A percentile compares a stretch with the other conserved stretches of the same genome.
Evolutionary conservation across 2,329 filamentous ascomycete genomes (phyloP).

Genomic region (Akanthomyces lecanii): DNA sequence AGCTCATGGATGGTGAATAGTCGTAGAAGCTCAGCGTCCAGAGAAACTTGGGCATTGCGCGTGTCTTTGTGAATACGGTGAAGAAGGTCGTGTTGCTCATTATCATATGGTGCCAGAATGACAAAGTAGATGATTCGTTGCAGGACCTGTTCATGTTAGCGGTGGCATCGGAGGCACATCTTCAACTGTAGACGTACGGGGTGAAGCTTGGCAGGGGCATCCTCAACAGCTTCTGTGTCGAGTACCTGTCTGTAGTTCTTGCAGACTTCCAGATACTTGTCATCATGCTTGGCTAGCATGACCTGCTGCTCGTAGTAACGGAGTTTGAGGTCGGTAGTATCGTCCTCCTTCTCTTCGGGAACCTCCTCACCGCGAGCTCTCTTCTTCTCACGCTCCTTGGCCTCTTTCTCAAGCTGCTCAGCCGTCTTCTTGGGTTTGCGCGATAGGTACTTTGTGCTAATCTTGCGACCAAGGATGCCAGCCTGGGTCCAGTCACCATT

Average conservation of each 20-base stretch:
- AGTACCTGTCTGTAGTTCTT: slow-evolving; percentile 97
- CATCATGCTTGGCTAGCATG: slow-evolving; percentile 88
- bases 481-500: slow-evolving; percentile 95
- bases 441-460: slow-evolving; percentile 87
- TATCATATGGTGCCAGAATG: slow-evolving; percentile 94
- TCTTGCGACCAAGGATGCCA: slow-evolving; percentile 89
- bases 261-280: slow-evolving; percentile 96
- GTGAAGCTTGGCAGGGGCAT: slow-evolving; percentile 79
- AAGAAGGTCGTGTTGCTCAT: slow-evolving; percentile 95
- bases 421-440: slow-evolving; percentile 87
- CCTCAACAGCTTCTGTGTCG: slow-evolving; percentile 91
- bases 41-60: slow-evolving; percentile 71
- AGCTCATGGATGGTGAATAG: slow-evolving; percentile 93
- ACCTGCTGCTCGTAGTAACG: slow-evolving; percentile 98
- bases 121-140: slow-evolving; percentile 97
- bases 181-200: slow-evolving; percentile 56
- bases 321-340: slow-evolving; percentile 94
- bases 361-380: slow-evolving; percentile 75
- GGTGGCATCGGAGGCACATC: not conserved
- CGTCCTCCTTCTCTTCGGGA: slow-evolving; percentile 72
- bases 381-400: slow-evolving; percentile 83
- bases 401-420: slow-evolving; percentile 86
- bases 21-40: slow-evolving; percentile 83
- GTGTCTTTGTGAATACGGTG: slow-evolving; percentile 86
- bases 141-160: slow-evolving; percentile 57